A percentile compares a stretch with the other conserved stretches of the same genome.
Evolutionary conservation across 2,329 filamentous ascomycete genomes (phyloP).

Genomic region (Botrytis paeoniae): DNA sequence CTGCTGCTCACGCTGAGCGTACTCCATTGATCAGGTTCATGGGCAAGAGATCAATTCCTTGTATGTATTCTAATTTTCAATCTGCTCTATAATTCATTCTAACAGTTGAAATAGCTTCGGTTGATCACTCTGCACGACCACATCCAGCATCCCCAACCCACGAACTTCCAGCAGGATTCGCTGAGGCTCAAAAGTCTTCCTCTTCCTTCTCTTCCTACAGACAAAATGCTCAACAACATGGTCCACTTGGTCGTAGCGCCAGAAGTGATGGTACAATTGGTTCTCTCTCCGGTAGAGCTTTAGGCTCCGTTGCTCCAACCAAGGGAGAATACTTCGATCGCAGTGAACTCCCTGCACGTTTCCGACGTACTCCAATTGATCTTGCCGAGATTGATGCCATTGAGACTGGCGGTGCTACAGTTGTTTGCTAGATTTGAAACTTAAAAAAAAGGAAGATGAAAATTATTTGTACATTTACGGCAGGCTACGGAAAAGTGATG

Average conservation of each 20-base stretch:
- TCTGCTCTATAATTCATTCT: slow-evolving; percentile 1
- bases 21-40: slow-evolving; percentile 44
- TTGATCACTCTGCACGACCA: slow-evolving; percentile 56
- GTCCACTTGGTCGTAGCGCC: slow-evolving; percentile 46
- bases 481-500: slow-evolving; percentile 3
- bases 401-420: slow-evolving; percentile 83
- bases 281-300: slow-evolving; percentile 54
- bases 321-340: slow-evolving; percentile 83
- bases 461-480: slow-evolving; percentile 13
- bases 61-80: slow-evolving; percentile 33
- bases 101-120: slow-evolving; percentile 42
- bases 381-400: slow-evolving; percentile 90
- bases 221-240: slow-evolving; percentile 57
- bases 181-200: slow-evolving; percentile 37
- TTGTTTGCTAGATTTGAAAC: slow-evolving; percentile 41
- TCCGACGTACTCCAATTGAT: slow-evolving; percentile 71
- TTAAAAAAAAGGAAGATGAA: neutral
- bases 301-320: slow-evolving; percentile 69
- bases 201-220: slow-evolving; percentile 57
- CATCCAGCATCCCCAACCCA: slow-evolving; percentile 55
- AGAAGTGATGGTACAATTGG: slow-evolving; percentile 30
- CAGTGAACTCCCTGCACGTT: slow-evolving; percentile 80
- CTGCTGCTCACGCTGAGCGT: slow-evolving; percentile 37
- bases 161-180: slow-evolving; percentile 55
- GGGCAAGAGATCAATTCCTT: slow-evolving; percentile 41